These are phyloP conservation scores for Catharanthus roseus DNA, from an alignment of 257 asterid genomes.

Conservation along the genomic window DNA sequence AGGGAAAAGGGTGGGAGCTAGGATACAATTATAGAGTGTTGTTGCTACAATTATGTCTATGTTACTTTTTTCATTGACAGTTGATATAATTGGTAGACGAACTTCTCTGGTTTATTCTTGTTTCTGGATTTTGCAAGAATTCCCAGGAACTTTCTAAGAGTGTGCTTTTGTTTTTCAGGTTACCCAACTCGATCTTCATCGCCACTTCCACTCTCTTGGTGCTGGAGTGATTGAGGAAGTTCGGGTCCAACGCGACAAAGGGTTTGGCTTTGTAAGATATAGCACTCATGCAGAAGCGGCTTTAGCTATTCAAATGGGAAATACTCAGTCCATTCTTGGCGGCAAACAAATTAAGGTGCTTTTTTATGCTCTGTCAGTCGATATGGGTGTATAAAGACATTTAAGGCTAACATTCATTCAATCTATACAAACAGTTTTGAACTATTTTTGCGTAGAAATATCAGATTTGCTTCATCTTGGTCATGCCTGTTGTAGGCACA, in stretches of 20 bases:
- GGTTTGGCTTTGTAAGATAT: slow-evolving; percentile 87
- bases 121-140: neutral
- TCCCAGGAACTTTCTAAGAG: neutral
- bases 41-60: neutral
- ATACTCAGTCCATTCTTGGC: slow-evolving; percentile 55
- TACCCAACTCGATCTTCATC: slow-evolving; percentile 82
- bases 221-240: slow-evolving; percentile 93
- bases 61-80: neutral
- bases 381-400: too few species aligned
- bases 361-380: neutral
- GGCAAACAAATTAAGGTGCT: slow-evolving; percentile 85
- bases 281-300: slow-evolving; percentile 88
- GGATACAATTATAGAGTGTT: neutral
- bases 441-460: neutral
- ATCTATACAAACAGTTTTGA: too few species aligned
- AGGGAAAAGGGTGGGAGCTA: neutral
- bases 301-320: slow-evolving; percentile 80
- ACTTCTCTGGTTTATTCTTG: neutral
- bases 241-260: slow-evolving; percentile 92
- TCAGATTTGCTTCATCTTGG: neutral
- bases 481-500: neutral
- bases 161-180: slow-evolving; percentile 40
- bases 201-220: slow-evolving; percentile 80
- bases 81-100: too few species aligned
- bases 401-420: neutral